Percentiles rank a stretch among this genome's conserved stretches.
phyloP scores from a whole-genome alignment of 768 basidiomycete species.

The Hygrocybe punicea region DNA sequence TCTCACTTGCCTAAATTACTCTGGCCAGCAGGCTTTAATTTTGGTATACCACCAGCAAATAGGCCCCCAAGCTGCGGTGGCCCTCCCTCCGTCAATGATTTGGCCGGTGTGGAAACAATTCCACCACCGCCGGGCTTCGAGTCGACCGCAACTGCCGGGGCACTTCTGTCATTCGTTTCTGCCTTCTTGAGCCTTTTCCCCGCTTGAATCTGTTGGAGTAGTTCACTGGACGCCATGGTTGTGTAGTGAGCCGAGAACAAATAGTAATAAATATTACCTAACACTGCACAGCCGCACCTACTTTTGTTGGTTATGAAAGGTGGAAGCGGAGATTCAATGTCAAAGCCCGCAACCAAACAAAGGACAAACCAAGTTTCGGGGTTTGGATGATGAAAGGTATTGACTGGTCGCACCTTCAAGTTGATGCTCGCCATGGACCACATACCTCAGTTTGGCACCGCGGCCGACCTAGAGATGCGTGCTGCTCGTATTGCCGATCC shows the following conservation, averaged over 20 bases:
- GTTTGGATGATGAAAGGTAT: no score
- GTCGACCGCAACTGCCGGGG: constrained; percentile 53
- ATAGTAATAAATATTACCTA: not conserved
- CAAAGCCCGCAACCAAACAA: no score
- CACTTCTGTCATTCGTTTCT: constrained; percentile 78
- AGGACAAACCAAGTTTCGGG: no score
- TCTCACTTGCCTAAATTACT: constrained; percentile 48
- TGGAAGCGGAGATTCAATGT: no score
- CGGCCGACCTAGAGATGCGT: constrained; percentile 64
- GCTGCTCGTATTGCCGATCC: constrained; percentile 74
- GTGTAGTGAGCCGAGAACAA: not conserved
- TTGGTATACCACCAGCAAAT: constrained; percentile 91
- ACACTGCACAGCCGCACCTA: no score
- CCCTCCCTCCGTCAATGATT: constrained; percentile 35
- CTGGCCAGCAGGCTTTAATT: constrained; percentile 76
- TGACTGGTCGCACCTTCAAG: no score
- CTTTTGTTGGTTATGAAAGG: no score
- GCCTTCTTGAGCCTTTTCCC: constrained; percentile 82
- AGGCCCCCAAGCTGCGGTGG: constrained; percentile 81
- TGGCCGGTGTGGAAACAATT: constrained; percentile 34
- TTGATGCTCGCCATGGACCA: constrained; percentile 2
- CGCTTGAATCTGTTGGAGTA: constrained; percentile 77
- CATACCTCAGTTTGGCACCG: constrained; percentile 3
- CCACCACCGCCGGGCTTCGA: constrained; percentile 39
- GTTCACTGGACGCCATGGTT: constrained; percentile 68